Percentiles rank a stretch among this genome's conserved stretches.
These are phyloP conservation scores for Auxenochlorella protothecoides DNA, from an alignment of 139 green algal species.

Conservation along the genomic window DNA sequence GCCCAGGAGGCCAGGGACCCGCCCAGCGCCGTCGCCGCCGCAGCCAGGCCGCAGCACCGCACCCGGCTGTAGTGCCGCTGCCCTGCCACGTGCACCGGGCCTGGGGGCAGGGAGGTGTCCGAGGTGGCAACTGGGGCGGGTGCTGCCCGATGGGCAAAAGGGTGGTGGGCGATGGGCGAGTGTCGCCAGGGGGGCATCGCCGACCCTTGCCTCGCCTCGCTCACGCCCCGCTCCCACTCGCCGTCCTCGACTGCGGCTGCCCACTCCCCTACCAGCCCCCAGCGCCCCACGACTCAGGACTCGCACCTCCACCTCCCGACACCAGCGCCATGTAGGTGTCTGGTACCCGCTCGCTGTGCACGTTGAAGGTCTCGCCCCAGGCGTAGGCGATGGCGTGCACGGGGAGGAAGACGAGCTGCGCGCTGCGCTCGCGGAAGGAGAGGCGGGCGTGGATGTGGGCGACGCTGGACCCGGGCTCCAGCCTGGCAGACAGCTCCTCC, in stretches of 20 bases:
- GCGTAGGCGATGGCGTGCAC: constrained; percentile 26
- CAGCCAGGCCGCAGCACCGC: constrained; percentile 4
- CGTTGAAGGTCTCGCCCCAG: constrained; percentile 31
- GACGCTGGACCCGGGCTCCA: constrained; percentile 10
- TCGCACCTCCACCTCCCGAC: constrained; percentile 1
- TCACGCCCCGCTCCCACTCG: neutral
- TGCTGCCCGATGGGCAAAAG: neutral
- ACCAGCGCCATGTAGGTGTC: constrained; percentile 19
- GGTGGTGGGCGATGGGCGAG: neutral
- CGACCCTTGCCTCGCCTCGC: neutral
- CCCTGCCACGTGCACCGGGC: constrained; percentile 9
- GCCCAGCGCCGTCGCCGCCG: constrained; percentile 9
- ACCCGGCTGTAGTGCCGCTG: constrained; percentile 8
- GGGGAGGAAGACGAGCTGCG: constrained; percentile 29
- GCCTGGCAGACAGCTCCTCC: constrained; percentile 16
- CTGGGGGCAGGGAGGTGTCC: neutral
- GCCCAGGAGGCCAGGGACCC: constrained; percentile 9
- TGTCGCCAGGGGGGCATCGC: neutral
- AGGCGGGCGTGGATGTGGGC: constrained; percentile 23
- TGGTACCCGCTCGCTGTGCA: constrained; percentile 25
- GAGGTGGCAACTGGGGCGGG: neutral
- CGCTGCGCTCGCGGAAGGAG: constrained; percentile 10
- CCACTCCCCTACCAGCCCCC: neutral
- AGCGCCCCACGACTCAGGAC: neutral
- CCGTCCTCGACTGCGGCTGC: neutral